These are phyloP conservation scores for Yamadazyma friedrichii DNA, from an alignment of 1,139 yeast species.

Conservation along the genomic window DNA sequence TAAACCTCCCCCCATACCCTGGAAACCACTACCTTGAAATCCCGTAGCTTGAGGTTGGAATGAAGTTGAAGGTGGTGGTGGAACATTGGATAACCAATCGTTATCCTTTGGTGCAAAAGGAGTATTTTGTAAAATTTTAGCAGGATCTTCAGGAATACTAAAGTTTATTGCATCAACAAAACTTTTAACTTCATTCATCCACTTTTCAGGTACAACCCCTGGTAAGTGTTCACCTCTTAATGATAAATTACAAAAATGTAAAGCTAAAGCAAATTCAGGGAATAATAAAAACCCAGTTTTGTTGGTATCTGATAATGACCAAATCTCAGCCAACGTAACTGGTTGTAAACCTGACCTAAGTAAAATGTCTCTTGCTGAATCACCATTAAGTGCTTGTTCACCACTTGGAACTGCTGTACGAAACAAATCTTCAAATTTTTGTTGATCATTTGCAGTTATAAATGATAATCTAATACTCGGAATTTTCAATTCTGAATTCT, in stretches of 20 bases:
- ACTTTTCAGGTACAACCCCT: conserved; percentile 62
- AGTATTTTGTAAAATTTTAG: conserved; percentile 42
- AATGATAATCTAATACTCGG: conserved; percentile 77
- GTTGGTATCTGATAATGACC: conserved; percentile 88
- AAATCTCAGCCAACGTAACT: conserved; percentile 75
- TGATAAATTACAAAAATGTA: conserved; percentile 80
- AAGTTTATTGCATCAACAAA: conserved; percentile 88
- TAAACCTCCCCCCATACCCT: not conserved
- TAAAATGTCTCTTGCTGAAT: conserved; percentile 74
- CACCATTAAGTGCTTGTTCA: conserved; percentile 75
- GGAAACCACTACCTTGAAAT: conserved; percentile 7
- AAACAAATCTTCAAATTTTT: conserved; percentile 79
- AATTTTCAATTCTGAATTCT: conserved; percentile 46
- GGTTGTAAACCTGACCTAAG: conserved; percentile 80
- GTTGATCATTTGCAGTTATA: conserved; percentile 81
- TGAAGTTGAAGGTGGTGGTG: conserved; percentile 25
- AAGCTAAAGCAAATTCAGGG: conserved; percentile 93
- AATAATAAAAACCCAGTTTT: conserved; percentile 82
- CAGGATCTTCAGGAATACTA: conserved; percentile 62
- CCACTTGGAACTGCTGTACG: conserved; percentile 74
- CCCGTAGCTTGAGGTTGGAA: conserved; percentile 35
- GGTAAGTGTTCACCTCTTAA: conserved; percentile 81
- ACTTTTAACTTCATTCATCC: conserved; percentile 80
- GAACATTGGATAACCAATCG: conserved; percentile 32
- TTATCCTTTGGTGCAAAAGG: conserved; percentile 39